Evolutionary conservation across 2,329 filamentous ascomycete species (phyloP).

Genomic region (Albophoma yamanashiensis): DNA sequence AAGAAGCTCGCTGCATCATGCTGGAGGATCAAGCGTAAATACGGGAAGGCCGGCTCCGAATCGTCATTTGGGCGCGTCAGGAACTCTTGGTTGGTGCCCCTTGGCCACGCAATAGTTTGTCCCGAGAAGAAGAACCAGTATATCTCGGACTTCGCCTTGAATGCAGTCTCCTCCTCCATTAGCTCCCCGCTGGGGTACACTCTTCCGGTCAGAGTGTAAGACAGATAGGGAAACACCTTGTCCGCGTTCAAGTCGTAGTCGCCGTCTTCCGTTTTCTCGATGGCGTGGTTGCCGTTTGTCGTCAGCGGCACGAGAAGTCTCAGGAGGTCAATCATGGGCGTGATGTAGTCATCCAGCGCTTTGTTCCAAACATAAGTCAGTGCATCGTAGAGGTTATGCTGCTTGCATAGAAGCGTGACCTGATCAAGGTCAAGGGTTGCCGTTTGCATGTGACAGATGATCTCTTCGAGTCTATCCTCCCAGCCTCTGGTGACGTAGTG

Average conservation of each 20-base stretch:
- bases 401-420: conserved; percentile 80
- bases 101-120: conserved; percentile 65
- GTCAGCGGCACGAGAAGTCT: conserved; percentile 53
- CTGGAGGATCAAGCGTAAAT: conserved; percentile 71
- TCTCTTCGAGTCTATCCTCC: conserved; percentile 75
- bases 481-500: conserved; percentile 70
- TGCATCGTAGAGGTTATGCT: conserved; percentile 87
- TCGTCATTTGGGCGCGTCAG: conserved; percentile 44
- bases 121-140: conserved; percentile 94
- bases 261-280: conserved; percentile 48
- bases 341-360: conserved; percentile 79
- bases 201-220: conserved; percentile 80
- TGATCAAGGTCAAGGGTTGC: conserved; percentile 89
- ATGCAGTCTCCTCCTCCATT: conserved; percentile 62
- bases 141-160: conserved; percentile 72
- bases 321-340: conserved; percentile 76
- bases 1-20: conserved; percentile 89
- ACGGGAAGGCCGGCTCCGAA: conserved; percentile 69
- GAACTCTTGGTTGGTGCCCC: conserved; percentile 48
- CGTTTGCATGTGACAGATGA: conserved; percentile 88
- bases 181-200: conserved; percentile 79
- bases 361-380: conserved; percentile 96
- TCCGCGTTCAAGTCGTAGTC: conserved; percentile 60
- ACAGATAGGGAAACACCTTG: conserved; percentile 92
- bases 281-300: conserved; percentile 41